phyloP scores from a whole-genome alignment of 1,139 yeast genomes.

The Kodamaea sp. region DNA sequence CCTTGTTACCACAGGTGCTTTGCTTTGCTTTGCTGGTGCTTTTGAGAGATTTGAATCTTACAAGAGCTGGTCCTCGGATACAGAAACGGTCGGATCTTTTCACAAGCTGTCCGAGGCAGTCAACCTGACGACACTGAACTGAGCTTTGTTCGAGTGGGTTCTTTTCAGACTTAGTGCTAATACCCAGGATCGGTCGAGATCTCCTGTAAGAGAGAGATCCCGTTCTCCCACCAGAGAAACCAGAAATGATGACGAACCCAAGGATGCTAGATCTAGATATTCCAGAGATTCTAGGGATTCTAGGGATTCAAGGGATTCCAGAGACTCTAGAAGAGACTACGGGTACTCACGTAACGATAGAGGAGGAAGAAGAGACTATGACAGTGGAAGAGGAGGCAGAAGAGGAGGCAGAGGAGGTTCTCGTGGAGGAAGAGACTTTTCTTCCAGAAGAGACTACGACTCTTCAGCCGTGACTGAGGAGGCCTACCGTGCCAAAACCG shows the following conservation, averaged over 20 bases:
- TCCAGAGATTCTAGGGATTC: slow-evolving; percentile 11
- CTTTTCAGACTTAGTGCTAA: no score
- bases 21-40: no score
- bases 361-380: slow-evolving; percentile 20
- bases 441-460: slow-evolving; percentile 25
- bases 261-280: slow-evolving; percentile 3
- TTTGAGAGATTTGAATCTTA: no score
- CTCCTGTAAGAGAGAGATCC: slow-evolving; percentile 46
- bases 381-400: slow-evolving; percentile 21
- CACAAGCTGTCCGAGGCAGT: no score
- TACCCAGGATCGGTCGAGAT: slow-evolving; percentile 48
- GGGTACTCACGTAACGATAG: slow-evolving; percentile 28
- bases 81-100: no score
- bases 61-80: no score
- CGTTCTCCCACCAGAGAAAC: slow-evolving; percentile 27
- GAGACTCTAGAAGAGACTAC: slow-evolving; percentile 19
- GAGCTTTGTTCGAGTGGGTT: no score
- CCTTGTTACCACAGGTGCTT: no score
- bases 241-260: slow-evolving; percentile 16
- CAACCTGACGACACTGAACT: no score
- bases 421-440: slow-evolving; percentile 21
- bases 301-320: slow-evolving; percentile 5
- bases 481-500: slow-evolving; percentile 42
- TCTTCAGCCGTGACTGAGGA: slow-evolving; percentile 29
- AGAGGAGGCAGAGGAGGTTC: slow-evolving; percentile 24